Evolutionary conservation across 805 yeast species (phyloP), one percentile per base, ranked within the genome.

Genomic region (Saccharomyces eubayanus): DNA sequence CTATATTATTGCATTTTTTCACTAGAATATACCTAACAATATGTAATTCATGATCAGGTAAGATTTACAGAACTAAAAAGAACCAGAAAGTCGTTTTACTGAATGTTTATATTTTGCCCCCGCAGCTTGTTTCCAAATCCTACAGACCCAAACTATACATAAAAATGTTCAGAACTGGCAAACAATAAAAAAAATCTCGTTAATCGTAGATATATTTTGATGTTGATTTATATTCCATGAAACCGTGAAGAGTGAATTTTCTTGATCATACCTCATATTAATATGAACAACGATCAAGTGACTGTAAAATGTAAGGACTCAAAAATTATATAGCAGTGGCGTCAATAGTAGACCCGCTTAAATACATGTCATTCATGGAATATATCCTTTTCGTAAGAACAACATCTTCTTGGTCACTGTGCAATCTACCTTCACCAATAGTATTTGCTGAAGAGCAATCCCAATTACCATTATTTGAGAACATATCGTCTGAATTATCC

Each of bases 341-440:
- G 20, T 55, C 57, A 36, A 58, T 53, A 28, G 64, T 61, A 9
- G 64, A 61, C 16, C 64, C 64, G 50, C 64, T 61, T 21, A 57
- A 43, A 5, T 45, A 50, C 20, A 50, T 31, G 43, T 58, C 54
- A 27, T 53, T 57, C 24, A 61, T 50, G 11, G 64, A 59, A 47
- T 61, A 61, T 12, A 59, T 12, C 45, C 59, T 59, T n/a, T 31
- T 28, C 12, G 52, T 27, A 11, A 36, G 46, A 6, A 16, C 12
- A 8, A 8, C 12, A 36, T 16, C 43, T 24, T 36, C 24, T 16
- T 16, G 43, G 24, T 36, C 24, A 6, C 9, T 21, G 20, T 16
- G 9, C 43, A 36, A 16, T 36, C 43, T 36, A 36, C 21, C 43
- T 36, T 36, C 43, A 16, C 43, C 20, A n/a, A 36, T 16, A 36